Evolutionary conservation across 1,284 basidiomycete species (phyloP), one percentile per base, ranked within the genome.

Genomic region (Sanghuangporus weigelae): DNA sequence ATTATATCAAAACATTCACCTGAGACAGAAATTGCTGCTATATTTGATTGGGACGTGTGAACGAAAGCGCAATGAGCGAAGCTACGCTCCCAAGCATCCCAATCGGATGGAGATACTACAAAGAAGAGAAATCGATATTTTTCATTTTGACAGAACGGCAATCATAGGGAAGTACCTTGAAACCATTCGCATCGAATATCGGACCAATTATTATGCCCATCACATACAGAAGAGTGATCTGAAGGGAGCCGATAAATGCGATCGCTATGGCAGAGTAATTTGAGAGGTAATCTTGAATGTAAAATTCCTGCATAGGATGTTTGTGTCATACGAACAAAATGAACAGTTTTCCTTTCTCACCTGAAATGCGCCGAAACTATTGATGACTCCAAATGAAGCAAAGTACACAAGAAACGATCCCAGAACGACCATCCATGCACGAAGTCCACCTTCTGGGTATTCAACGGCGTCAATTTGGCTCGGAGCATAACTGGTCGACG

Each of bases 11-110:
- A 48, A n/a, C 11, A 1, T 12, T 14, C 19, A 59, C 58, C 46
- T 63, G 61, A 7, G 61, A 57, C 8, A 63, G 61, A 35, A 63
- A 63, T 21, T 63, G 61, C 55, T 63, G 61, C 53, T 46, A 63
- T 10, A 63, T 63, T 40, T 48, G 38, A n/a, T 63, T 36, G 14
- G 55, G 56, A 11, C 23, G 61, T 38, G 61, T 63, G 46, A 59
- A 63, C 7, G 61, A 63, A 12, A 63, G 55, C 14, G 56, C 55
- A 31, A 63, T 55, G n/a, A 63, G 46, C n/a, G 61, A 58, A n/a
- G 46, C 23, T 40, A 57, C 46, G 7, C 39, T 59, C 44, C 61
- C 61, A 46, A 58, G 14, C 23, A 48, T 36, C 16, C 54, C 61
- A 57, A 63, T 63, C 2, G 61, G 55, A 58, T 57, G 58, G 16